Percentiles rank a stretch among this genome's conserved stretches.
Evolutionary conservation across 768 basidiomycete genomes (phyloP).

Genomic region (Amanita inopinata): DNA sequence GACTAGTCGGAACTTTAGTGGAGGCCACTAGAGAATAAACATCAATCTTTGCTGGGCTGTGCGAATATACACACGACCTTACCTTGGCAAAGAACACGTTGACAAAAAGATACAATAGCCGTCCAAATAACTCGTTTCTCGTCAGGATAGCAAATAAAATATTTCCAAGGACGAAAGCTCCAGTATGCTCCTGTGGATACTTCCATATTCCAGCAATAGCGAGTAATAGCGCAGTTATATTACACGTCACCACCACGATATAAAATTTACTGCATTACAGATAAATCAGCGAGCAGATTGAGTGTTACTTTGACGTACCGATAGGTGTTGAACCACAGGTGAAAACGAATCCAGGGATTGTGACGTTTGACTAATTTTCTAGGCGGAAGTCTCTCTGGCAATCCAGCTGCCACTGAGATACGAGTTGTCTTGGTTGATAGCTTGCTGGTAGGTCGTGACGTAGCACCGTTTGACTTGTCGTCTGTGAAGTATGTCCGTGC

Average conservation of each 20-base stretch:
- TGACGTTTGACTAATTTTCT: conserved; percentile 20
- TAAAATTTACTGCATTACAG: conserved; percentile 57
- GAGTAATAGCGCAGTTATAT: conserved; percentile 48
- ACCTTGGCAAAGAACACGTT: conserved; percentile 79
- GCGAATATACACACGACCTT: conserved; percentile 5
- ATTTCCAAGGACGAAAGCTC: conserved; percentile 70
- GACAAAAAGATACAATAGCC: conserved; percentile 60
- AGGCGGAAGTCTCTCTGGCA: conserved; percentile 11
- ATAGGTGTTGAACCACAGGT: conserved; percentile 75
- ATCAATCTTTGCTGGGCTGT: conserved; percentile 1
- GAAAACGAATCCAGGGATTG: conserved; percentile 49
- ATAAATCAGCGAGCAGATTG: not conserved
- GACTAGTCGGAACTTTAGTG: conserved; percentile 47
- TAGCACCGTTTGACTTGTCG: not conserved
- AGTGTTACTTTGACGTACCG: conserved; percentile 29
- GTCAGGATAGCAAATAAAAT: conserved; percentile 63
- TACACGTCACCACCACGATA: conserved; percentile 47
- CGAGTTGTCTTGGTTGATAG: conserved; percentile 1
- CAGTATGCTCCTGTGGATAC: conserved; percentile 56
- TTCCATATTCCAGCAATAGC: conserved; percentile 57
- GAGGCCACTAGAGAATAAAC: conserved; percentile 29
- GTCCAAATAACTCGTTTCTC: conserved; percentile 77
- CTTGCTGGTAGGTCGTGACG: conserved; percentile 1
- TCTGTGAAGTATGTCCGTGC: not conserved
- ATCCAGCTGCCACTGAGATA: conserved; percentile 1